Evolutionary conservation across 805 yeast genomes (phyloP).

Genomic region (Kluyveromyces nonfermentans): DNA sequence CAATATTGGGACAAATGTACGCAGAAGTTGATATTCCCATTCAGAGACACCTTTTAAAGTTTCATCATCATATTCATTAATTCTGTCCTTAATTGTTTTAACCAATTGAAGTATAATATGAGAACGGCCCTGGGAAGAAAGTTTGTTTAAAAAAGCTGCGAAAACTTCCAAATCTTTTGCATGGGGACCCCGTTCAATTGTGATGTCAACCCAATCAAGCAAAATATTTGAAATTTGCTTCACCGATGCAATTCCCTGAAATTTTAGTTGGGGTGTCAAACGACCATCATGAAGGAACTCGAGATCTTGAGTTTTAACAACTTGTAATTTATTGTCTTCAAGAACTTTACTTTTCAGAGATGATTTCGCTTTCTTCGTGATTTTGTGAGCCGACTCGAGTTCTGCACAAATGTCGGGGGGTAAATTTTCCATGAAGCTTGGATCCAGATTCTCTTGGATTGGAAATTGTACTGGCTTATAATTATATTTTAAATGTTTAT

Average conservation of each 20-base stretch:
- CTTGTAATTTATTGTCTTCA: constrained; percentile 9
- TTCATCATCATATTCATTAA: constrained; percentile 9
- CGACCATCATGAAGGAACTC: constrained; percentile 17
- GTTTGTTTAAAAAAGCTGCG: constrained; percentile 24
- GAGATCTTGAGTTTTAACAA: constrained; percentile 6
- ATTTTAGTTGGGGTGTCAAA: constrained; percentile 23
- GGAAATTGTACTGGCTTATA: constrained; percentile 1
- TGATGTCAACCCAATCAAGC: constrained; percentile 31
- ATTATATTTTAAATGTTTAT: constrained; percentile 13
- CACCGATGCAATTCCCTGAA: constrained; percentile 29
- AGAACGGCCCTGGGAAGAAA: constrained; percentile 23
- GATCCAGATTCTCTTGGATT: constrained; percentile 39
- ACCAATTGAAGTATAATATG: constrained; percentile 18
- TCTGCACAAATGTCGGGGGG: constrained; percentile 63
- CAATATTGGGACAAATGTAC: constrained; percentile 18
- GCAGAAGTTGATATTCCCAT: constrained; percentile 25
- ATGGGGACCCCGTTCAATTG: constrained; percentile 32
- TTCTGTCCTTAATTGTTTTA: constrained; percentile 14
- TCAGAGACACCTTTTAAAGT: constrained; percentile 16
- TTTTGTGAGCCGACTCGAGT: constrained; percentile 40
- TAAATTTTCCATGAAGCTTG: constrained; percentile 52
- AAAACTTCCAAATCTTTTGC: constrained; percentile 32
- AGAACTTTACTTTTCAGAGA: constrained; percentile 6
- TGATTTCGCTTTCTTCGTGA: constrained; percentile 13
- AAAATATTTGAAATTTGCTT: constrained; percentile 29